Conservation (phyloP, 176 grass and related monocot genomes). For the Eremochloa ophiuroides region DNA sequence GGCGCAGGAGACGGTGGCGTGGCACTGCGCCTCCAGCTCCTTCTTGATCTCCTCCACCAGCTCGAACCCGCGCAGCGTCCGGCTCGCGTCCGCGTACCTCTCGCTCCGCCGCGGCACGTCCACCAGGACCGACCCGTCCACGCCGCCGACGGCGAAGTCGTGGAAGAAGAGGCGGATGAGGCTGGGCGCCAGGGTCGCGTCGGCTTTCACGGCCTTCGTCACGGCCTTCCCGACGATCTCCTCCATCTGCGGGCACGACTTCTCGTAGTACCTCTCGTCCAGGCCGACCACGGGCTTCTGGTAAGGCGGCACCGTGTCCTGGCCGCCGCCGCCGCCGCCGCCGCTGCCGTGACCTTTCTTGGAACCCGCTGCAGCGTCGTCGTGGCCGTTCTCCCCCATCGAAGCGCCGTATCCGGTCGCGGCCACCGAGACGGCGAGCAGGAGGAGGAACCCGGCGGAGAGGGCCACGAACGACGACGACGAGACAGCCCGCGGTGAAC, state of each 20-base stretch:
- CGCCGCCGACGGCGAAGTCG: conserved; percentile 64
- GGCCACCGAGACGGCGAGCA: not conserved
- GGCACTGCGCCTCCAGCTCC: conserved; percentile 61
- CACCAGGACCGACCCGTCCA: conserved; percentile 69
- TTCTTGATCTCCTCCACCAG: conserved; percentile 72
- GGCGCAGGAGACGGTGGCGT: conserved; percentile 62
- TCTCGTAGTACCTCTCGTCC: conserved; percentile 5
- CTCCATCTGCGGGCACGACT: conserved; percentile 59
- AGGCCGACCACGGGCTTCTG: conserved; percentile 11
- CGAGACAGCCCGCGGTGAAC: not conserved
- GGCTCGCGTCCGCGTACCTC: conserved; percentile 52
- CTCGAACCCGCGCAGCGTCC: conserved; percentile 67
- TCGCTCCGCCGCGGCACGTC: conserved; percentile 46
- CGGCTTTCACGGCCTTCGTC: conserved; percentile 29
- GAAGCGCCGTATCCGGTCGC: not conserved
- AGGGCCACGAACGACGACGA: not conserved
- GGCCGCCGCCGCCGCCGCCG: not conserved
- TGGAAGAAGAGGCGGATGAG: conserved; percentile 61
- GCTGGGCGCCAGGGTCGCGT: conserved; percentile 44
- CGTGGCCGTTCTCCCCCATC: not conserved
- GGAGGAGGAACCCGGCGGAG: conserved; percentile 19
- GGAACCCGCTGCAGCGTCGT: not conserved
- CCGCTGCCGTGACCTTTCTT: not conserved
- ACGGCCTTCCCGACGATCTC: conserved; percentile 40
- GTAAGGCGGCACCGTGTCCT: conserved; percentile 3